phyloP scores from a whole-genome alignment of 1,284 basidiomycete genomes.

The Austroboletus niveus region DNA sequence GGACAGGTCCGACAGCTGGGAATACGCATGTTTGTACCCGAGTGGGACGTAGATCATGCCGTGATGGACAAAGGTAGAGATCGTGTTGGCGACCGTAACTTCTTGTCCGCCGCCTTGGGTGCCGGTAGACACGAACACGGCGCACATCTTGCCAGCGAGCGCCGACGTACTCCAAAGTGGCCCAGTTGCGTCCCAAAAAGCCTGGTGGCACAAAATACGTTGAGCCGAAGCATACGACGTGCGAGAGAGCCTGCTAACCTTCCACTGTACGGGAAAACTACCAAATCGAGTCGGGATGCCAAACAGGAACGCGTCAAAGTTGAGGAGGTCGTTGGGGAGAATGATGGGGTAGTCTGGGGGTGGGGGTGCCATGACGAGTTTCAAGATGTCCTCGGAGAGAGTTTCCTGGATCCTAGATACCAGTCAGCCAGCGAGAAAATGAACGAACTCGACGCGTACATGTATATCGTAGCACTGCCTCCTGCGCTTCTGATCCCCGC shows the following conservation, averaged over 20 bases:
- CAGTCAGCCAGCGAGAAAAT: background rate
- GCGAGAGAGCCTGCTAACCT: conserved; percentile 38
- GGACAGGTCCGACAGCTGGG: conserved; percentile 55
- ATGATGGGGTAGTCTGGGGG: conserved; percentile 76
- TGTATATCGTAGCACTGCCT: conserved; percentile 71
- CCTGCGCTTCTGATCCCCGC: conserved; percentile 70
- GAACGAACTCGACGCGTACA: conserved; percentile 45
- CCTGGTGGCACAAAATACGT: conserved; percentile 35
- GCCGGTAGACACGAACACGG: conserved; percentile 68
- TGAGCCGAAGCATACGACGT: background rate
- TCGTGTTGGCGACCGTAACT: conserved; percentile 57
- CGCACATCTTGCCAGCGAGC: conserved; percentile 80
- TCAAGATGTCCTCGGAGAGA: conserved; percentile 73
- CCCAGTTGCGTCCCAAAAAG: conserved; percentile 83
- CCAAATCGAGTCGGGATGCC: conserved; percentile 83
- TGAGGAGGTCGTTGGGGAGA: conserved; percentile 58
- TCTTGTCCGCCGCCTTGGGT: conserved; percentile 74
- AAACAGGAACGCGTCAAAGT: conserved; percentile 68
- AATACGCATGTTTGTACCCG: conserved; percentile 64
- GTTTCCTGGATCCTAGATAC: conserved; percentile 77
- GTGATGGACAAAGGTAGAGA: conserved; percentile 81
- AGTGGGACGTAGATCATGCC: conserved; percentile 79
- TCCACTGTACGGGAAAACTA: conserved; percentile 70
- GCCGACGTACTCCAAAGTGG: conserved; percentile 70
- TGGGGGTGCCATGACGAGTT: conserved; percentile 73